Percentiles rank a stretch among this genome's conserved stretches.
Conservation (phyloP, 2,329 filamentous ascomycete genomes). For the Cercospora berteroae region DNA sequence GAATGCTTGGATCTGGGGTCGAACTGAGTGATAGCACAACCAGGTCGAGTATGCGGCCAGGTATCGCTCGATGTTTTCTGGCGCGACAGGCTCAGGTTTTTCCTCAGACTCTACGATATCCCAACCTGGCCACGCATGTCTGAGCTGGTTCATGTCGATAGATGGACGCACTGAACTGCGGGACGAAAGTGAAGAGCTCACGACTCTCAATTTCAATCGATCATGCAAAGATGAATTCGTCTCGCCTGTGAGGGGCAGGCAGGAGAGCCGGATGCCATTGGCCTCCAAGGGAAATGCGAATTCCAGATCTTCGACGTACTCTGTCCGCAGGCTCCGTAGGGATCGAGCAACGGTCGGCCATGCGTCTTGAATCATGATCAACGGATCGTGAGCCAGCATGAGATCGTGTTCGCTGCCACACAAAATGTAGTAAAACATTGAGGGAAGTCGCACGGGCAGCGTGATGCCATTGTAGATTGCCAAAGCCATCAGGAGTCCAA, state of each 20-base stretch:
- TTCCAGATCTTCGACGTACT: conserved; percentile 75
- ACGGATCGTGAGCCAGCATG: conserved; percentile 17
- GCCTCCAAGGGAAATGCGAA: conserved; percentile 77
- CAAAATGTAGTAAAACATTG: conserved; percentile 77
- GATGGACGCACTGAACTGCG: background rate
- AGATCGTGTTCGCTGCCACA: conserved; percentile 38
- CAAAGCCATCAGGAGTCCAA: conserved; percentile 83
- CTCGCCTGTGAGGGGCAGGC: conserved; percentile 31
- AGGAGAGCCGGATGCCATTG: conserved; percentile 53
- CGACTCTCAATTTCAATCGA: conserved; percentile 2
- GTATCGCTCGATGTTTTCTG: conserved; percentile 73
- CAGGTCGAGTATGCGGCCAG: conserved; percentile 82
- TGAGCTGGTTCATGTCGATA: background rate
- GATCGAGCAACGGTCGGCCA: conserved; percentile 81
- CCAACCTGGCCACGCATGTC: conserved; percentile 56
- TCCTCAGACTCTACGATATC: conserved; percentile 36
- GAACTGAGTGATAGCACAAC: conserved; percentile 74
- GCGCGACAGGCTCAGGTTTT: conserved; percentile 70
- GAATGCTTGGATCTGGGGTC: conserved; percentile 77
- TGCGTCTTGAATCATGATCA: conserved; percentile 78
- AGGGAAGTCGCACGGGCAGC: conserved; percentile 83
- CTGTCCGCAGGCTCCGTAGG: conserved; percentile 69
- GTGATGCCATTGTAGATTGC: conserved; percentile 93
- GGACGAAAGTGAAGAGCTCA: background rate
- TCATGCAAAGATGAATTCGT: background rate